Percentiles rank a stretch among this genome's conserved stretches.
Conservation (phyloP, 1,139 yeast species). For the Suhomyces choctaworum region DNA sequence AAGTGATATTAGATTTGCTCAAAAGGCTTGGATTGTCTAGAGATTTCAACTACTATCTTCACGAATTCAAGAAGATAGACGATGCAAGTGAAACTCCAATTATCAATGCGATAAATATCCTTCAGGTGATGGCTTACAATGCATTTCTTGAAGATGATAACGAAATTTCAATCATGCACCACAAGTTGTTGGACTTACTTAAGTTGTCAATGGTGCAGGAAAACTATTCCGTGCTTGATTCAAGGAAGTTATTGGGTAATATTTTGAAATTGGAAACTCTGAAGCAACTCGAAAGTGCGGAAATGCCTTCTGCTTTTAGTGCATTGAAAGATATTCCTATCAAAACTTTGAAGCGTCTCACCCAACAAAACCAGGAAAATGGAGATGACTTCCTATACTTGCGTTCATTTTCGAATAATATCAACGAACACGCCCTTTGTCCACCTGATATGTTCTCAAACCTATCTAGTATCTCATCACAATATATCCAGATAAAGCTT, state of each 20-base stretch:
- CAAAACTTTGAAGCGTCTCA: not conserved
- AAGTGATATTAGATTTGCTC: slow-evolving; percentile 34
- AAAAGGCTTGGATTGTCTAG: slow-evolving; percentile 53
- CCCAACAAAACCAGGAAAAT: not conserved
- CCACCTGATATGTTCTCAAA: no score
- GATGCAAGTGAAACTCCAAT: slow-evolving; percentile 27
- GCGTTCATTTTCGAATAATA: not conserved
- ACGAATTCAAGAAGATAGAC: slow-evolving; percentile 46
- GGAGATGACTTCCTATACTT: not conserved
- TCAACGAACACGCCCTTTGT: not conserved
- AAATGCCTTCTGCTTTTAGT: no score
- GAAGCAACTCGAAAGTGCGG: no score
- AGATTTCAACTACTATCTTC: slow-evolving; percentile 51
- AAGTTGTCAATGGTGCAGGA: slow-evolving; percentile 7
- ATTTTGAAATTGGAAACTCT: no score
- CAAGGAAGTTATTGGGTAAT: not conserved
- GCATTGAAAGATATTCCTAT: not conserved
- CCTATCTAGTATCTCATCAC: no score
- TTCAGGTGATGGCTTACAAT: slow-evolving; percentile 20
- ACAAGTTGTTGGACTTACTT: slow-evolving; percentile 4
- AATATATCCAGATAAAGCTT: no score
- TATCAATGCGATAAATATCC: slow-evolving; percentile 28
- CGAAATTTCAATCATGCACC: slow-evolving; percentile 4
- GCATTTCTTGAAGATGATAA: slow-evolving; percentile 15
- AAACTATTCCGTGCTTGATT: slow-evolving; percentile 6